Percentiles rank a stretch among this genome's conserved stretches.
Evolutionary conservation across 1,139 yeast species (phyloP).

Genomic region (Scheffersomyces quercinus): DNA sequence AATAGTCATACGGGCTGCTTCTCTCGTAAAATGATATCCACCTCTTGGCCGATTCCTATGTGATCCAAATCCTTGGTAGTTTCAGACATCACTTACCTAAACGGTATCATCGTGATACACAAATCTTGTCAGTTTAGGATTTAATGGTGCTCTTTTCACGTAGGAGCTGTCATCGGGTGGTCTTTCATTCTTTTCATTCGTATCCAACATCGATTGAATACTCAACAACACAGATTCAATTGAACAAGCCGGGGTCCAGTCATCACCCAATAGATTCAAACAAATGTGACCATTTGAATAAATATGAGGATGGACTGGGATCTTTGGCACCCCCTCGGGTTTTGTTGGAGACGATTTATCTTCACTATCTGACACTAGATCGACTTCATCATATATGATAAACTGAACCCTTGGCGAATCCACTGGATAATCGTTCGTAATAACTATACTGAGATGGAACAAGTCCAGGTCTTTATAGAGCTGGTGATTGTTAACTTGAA

Average conservation of each 20-base stretch:
- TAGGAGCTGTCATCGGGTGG: conserved; percentile 60
- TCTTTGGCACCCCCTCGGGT: conserved; percentile 11
- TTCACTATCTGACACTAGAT: conserved; percentile 13
- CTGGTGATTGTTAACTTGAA: conserved; percentile 20
- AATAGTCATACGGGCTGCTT: too few species aligned
- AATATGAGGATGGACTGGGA: conserved; percentile 73
- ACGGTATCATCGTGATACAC: conserved; percentile 56
- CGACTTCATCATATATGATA: conserved; percentile 17
- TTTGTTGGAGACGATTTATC: conserved; percentile 3
- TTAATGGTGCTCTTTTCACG: conserved; percentile 51
- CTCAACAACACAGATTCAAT: conserved; percentile 56
- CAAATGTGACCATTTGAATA: conserved; percentile 78
- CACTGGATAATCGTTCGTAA: conserved; percentile 59
- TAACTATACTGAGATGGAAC: conserved; percentile 35
- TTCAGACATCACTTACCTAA: conserved; percentile 1
- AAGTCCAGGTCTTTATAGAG: conserved; percentile 34
- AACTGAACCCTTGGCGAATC: conserved; percentile 65
- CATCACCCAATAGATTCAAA: conserved; percentile 60
- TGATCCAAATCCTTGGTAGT: too few species aligned
- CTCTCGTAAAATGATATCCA: too few species aligned
- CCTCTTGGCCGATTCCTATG: too few species aligned
- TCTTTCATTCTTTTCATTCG: conserved; percentile 44
- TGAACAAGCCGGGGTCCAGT: conserved; percentile 74
- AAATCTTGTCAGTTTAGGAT: conserved; percentile 55
- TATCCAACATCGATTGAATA: conserved; percentile 63